These are phyloP conservation scores for Pythium dissimile DNA, from an alignment of 352 stramenopile genomes.

Conservation along the genomic window DNA sequence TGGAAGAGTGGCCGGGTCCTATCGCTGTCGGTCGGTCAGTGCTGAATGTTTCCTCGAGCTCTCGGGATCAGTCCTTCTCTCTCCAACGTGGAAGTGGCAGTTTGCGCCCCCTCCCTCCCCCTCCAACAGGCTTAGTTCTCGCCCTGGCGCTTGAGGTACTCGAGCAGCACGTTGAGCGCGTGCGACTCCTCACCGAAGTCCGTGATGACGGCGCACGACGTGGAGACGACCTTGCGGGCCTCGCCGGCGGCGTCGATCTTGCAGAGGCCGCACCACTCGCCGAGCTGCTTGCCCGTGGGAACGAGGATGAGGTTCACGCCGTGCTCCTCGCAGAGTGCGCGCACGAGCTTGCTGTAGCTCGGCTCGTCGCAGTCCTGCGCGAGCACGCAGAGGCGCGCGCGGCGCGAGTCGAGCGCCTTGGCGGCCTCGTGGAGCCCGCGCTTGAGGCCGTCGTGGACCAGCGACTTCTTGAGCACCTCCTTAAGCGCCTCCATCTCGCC, in stretches of 20 bases:
- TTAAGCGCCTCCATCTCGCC: slow-evolving; percentile 97
- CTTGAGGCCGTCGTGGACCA: slow-evolving; percentile 98
- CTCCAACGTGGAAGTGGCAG: too few relatives aligned
- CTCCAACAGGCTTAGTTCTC: slow-evolving; percentile 87
- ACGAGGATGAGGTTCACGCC: slow-evolving; percentile 93
- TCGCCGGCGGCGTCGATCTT: slow-evolving; percentile 98
- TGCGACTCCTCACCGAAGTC: slow-evolving; percentile 99
- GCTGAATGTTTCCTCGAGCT: too few relatives aligned
- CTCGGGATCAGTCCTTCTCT: too few relatives aligned
- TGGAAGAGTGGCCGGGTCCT: too few relatives aligned
- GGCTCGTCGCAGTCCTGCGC: slow-evolving; percentile 99
- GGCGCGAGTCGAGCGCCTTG: slow-evolving; percentile 98
- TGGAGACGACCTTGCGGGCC: slow-evolving; percentile 98
- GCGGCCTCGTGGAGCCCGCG: slow-evolving; percentile 98
- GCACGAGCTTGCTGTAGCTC: slow-evolving; percentile 99
- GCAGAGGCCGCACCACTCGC: slow-evolving; percentile 98
- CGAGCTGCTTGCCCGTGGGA: slow-evolving; percentile 95
- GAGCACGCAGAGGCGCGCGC: slow-evolving; percentile 98
- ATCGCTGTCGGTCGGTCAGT: too few relatives aligned
- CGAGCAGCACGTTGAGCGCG: slow-evolving; percentile 96
- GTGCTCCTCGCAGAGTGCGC: slow-evolving; percentile 93
- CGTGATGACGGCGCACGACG: slow-evolving; percentile 97
- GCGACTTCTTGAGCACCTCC: slow-evolving; percentile 99
- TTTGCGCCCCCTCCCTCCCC: too few relatives aligned
- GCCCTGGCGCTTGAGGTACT: slow-evolving; percentile 97